A percentile compares a stretch with the other conserved stretches of the same genome.
These are phyloP conservation scores for Fonsecaea monophora DNA, from an alignment of 2,329 filamentous ascomycete species.

Conservation along the genomic window DNA sequence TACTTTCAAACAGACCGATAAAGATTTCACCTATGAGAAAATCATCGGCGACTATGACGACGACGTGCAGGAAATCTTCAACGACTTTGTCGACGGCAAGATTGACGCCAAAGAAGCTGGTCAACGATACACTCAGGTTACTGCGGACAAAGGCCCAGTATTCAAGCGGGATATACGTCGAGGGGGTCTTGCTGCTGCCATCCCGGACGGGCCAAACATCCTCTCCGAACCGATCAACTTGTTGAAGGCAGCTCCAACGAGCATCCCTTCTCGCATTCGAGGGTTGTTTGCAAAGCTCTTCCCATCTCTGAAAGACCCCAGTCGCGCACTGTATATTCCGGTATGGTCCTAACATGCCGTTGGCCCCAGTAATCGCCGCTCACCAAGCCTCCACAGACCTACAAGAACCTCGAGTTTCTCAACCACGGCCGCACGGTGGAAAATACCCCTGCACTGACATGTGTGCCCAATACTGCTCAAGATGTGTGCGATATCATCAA, in stretches of 20 bases:
- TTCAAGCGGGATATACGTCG: slow-evolving; percentile 23
- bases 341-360: slow-evolving; percentile 8
- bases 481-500: slow-evolving; percentile 35
- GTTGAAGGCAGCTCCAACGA: slow-evolving; percentile 27
- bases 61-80: slow-evolving; percentile 32
- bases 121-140: slow-evolving; percentile 25
- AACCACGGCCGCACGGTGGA: slow-evolving; percentile 32
- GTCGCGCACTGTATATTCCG: slow-evolving; percentile 32
- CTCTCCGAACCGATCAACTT: slow-evolving; percentile 26
- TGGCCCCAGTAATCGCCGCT: slow-evolving; percentile 1
- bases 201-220: slow-evolving; percentile 26
- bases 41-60: slow-evolving; percentile 33
- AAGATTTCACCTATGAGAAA: slow-evolving; percentile 33
- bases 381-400: slow-evolving; percentile 23
- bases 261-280: slow-evolving; percentile 34
- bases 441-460: slow-evolving; percentile 31
- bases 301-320: slow-evolving; percentile 29
- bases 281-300: slow-evolving; percentile 27
- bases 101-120: slow-evolving; percentile 34
- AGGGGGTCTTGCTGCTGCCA: slow-evolving; percentile 21
- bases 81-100: slow-evolving; percentile 35
- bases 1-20: slow-evolving; percentile 32
- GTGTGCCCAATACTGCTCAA: slow-evolving; percentile 34
- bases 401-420: slow-evolving; percentile 33
- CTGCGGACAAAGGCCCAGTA: slow-evolving; percentile 19